phyloP scores from a whole-genome alignment of 179 eudicot genomes.

The Vitellaria paradoxa region DNA sequence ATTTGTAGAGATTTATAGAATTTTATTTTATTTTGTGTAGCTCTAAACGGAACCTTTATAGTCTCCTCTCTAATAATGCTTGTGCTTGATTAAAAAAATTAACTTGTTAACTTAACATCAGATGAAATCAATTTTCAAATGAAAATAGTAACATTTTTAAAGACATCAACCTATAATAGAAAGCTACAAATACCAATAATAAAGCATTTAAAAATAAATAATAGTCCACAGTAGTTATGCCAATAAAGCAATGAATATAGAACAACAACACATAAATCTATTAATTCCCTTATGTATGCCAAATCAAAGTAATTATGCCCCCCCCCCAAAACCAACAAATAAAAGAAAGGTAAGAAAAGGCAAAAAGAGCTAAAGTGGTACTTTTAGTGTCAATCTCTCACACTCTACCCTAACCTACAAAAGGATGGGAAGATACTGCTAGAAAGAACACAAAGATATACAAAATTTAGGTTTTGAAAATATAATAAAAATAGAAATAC shows the following conservation, averaged over 20 bases:
- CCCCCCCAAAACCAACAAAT: neutral
- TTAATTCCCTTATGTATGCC: neutral
- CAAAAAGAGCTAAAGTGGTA: neutral
- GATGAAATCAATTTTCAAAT: too few relatives aligned
- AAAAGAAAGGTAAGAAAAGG: neutral
- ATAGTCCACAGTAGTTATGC: neutral
- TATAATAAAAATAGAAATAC: neutral
- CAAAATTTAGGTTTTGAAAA: neutral
- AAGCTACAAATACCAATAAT: neutral
- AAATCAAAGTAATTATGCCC: neutral
- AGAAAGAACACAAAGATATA: neutral
- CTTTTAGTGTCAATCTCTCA: neutral
- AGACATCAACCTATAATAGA: neutral
- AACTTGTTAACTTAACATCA: too few relatives aligned
- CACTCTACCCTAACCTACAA: neutral
- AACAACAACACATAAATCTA: neutral
- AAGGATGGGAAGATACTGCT: too few relatives aligned
- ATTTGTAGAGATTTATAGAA: too few relatives aligned
- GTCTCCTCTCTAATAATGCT: too few relatives aligned
- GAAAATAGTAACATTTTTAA: too few relatives aligned
- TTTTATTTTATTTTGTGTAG: too few relatives aligned
- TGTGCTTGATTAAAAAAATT: too few relatives aligned
- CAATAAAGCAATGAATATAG: neutral
- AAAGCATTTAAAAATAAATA: neutral
- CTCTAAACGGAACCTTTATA: too few relatives aligned